These are phyloP conservation scores for Candida boidinii DNA, from an alignment of 805 yeast species.

Conservation along the genomic window DNA sequence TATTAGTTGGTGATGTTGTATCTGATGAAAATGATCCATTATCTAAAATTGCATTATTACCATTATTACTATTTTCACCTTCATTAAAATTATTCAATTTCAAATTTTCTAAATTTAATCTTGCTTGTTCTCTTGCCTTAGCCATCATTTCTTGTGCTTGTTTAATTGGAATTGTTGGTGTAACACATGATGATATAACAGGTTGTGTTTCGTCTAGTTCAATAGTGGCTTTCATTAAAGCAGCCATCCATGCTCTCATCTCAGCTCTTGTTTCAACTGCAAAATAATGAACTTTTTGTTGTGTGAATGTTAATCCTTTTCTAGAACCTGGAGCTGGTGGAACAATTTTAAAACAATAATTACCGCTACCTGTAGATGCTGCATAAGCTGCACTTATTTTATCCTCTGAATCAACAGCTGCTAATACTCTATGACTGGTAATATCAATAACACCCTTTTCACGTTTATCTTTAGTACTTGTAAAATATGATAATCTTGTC, in stretches of 20 bases:
- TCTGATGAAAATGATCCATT: constrained; percentile 9
- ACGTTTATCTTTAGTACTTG: constrained; percentile 64
- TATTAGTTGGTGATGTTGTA: constrained; percentile 8
- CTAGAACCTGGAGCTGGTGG: constrained; percentile 98
- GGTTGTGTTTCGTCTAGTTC: constrained; percentile 92
- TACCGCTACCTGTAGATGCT: constrained; percentile 89
- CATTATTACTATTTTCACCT: constrained; percentile 8
- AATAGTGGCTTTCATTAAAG: constrained; percentile 90
- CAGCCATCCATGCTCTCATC: constrained; percentile 92
- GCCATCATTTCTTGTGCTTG: constrained; percentile 82
- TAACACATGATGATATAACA: constrained; percentile 82
- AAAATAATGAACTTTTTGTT: constrained; percentile 91
- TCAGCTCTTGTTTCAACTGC: constrained; percentile 90
- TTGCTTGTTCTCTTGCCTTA: constrained; percentile 71
- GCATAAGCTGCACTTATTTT: constrained; percentile 76
- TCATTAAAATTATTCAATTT: constrained; percentile 29
- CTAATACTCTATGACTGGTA: constrained; percentile 86
- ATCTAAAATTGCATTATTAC: constrained; percentile 4
- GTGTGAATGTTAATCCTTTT: constrained; percentile 92
- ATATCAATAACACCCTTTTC: constrained; percentile 94
- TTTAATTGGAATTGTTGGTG: constrained; percentile 87
- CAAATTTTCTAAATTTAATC: constrained; percentile 38
- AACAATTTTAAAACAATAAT: constrained; percentile 81
- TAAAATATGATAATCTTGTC: constrained; percentile 84
- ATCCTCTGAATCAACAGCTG: constrained; percentile 72